Evolutionary conservation across 768 basidiomycete species (phyloP).

Genomic region (Termitomyces bulborhizus): DNA sequence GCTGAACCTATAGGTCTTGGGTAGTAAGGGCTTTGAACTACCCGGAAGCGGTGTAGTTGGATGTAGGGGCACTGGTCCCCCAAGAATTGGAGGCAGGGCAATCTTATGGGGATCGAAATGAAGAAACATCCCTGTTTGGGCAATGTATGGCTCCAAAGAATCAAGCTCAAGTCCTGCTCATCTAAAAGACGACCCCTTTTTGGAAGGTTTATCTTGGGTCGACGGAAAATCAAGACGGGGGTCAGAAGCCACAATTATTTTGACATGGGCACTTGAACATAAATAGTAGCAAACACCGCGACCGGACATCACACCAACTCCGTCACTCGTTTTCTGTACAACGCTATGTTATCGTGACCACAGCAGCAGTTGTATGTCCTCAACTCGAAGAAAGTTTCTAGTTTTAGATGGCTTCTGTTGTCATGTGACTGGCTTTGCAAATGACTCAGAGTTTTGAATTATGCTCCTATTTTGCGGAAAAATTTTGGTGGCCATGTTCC

Average conservation of each 20-base stretch:
- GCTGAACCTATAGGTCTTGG: constrained; percentile 8
- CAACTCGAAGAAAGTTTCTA: no score
- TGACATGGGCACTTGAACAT: not conserved
- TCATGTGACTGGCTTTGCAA: not conserved
- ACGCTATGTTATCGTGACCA: no score
- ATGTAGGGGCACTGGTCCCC: constrained; percentile 12
- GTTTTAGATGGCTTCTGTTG: no score
- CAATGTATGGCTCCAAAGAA: not conserved
- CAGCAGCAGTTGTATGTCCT: no score
- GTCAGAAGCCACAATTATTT: not conserved
- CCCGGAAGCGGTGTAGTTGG: constrained; percentile 4
- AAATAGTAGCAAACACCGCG: not conserved
- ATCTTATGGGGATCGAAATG: constrained; percentile 16
- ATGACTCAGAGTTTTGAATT: constrained; percentile 1
- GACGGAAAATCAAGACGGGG: not conserved
- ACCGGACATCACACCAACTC: not conserved
- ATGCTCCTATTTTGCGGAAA: not conserved
- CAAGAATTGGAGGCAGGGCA: constrained; percentile 13
- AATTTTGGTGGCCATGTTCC: not conserved
- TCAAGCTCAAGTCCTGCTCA: not conserved
- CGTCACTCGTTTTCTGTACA: no score
- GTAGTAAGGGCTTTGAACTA: not conserved
- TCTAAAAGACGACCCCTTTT: not conserved
- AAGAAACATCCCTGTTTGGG: constrained; percentile 8
- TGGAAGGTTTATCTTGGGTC: not conserved